Evolutionary conservation across 169 alveolate genomes (phyloP).

Genomic region (Eimeria maxima): DNA sequence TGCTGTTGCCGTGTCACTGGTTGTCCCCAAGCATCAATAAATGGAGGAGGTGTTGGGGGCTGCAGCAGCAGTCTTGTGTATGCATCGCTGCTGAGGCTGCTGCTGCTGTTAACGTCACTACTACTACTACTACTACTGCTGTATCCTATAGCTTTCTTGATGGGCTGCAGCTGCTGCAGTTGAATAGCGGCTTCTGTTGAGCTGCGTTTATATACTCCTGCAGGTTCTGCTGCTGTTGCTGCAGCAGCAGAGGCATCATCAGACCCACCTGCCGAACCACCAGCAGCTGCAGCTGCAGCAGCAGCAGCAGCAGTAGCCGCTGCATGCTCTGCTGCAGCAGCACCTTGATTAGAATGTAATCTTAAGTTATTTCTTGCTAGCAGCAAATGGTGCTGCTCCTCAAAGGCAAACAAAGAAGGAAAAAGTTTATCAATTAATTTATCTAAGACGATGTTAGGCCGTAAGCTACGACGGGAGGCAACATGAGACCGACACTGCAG

Average conservation of each 20-base stretch:
- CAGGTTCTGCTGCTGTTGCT: background rate
- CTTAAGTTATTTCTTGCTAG: constrained; percentile 48
- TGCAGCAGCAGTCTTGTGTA: background rate
- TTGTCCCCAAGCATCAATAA: constrained; percentile 12
- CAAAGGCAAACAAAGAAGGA: constrained; percentile 85
- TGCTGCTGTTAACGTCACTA: too few relatives aligned
- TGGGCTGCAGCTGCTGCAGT: constrained; percentile 30
- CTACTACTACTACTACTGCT: background rate
- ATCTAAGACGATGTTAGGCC: constrained; percentile 88
- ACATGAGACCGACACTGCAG: constrained; percentile 88
- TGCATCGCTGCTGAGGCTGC: too few relatives aligned
- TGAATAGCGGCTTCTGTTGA: background rate
- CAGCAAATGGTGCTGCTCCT: constrained; percentile 75
- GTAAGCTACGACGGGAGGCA: constrained; percentile 88
- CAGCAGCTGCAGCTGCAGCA: background rate
- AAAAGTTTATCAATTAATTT: constrained; percentile 85
- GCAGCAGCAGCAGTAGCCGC: background rate
- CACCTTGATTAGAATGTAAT: constrained; percentile 13
- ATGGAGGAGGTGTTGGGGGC: constrained; percentile 18
- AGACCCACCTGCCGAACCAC: background rate
- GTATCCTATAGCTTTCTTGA: background rate
- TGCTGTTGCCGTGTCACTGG: constrained; percentile 38
- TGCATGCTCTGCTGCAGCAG: background rate
- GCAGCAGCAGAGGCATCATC: background rate
- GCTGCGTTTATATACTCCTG: background rate